Evolutionary conservation across 2,329 filamentous ascomycete genomes (phyloP).

Genomic region (Teratosphaeria nubilosa): DNA sequence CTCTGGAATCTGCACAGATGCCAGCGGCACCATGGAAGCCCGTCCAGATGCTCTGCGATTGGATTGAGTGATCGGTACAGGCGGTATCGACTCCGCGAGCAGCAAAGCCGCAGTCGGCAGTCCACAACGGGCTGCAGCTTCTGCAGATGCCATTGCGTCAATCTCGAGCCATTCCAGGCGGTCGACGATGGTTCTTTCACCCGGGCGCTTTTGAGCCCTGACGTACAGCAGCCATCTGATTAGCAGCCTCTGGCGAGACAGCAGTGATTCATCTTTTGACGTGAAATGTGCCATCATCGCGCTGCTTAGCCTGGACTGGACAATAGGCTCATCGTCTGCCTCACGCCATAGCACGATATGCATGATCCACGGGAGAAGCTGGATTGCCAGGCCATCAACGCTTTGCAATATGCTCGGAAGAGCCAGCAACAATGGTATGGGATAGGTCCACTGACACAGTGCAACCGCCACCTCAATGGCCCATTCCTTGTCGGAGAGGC

Average conservation of each 20-base stretch:
- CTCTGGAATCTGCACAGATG: slow-evolving; percentile 41
- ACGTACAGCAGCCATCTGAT: slow-evolving; percentile 78
- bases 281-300: slow-evolving; percentile 56
- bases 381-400: slow-evolving; percentile 60
- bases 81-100: slow-evolving; percentile 57
- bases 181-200: slow-evolving; percentile 69
- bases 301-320: slow-evolving; percentile 55
- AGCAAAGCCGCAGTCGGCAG: slow-evolving; percentile 82
- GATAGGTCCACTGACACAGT: slow-evolving; percentile 43
- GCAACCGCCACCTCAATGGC: slow-evolving; percentile 14
- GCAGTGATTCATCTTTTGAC: slow-evolving; percentile 32
- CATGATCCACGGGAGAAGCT: slow-evolving; percentile 63
- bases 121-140: slow-evolving; percentile 64
- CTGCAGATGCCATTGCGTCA: slow-evolving; percentile 59
- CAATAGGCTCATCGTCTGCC: slow-evolving; percentile 47
- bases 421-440: slow-evolving; percentile 59
- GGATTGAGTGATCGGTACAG: slow-evolving; percentile 3
- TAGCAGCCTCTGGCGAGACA: slow-evolving; percentile 58
- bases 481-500: slow-evolving; percentile 14
- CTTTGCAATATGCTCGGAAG: slow-evolving; percentile 56
- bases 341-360: slow-evolving; percentile 70
- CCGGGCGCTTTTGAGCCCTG: slow-evolving; percentile 64
- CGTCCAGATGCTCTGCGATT: slow-evolving; percentile 16
- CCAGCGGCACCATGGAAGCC: slow-evolving; percentile 11
- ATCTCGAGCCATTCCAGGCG: slow-evolving; percentile 74